Base-by-base conservation (phyloP, 2,329 filamentous ascomycete genomes). In the Cladophialophora yegresii region DNA sequence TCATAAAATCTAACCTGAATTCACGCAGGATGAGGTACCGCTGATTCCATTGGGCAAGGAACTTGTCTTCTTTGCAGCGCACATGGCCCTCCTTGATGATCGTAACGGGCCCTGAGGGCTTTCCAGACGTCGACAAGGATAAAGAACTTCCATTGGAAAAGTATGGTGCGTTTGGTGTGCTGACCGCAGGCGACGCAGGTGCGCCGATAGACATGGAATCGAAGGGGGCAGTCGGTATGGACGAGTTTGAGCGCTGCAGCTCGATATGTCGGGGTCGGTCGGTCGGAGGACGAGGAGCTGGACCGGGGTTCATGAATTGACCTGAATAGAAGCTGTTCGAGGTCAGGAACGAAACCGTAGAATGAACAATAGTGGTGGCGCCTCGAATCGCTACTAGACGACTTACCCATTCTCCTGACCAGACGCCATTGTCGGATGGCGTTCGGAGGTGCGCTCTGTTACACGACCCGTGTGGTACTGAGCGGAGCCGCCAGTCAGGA, bases 261-360 rank as follows among this genome's bases (percentile, higher is more conserved):
- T 88, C 88, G 71, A 96, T 86, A 45, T 67, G 64, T 74, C 91
- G 89, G 66, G 92, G 91, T 73, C 91, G 87, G 74, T 95, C 91
- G 65, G 85, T 88, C 22, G 93, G 95, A 66, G 95, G 93, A 73
- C 90, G 89, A 70, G 95, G 95, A 71, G 95, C 93, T 72, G 95
- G 93, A 70, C 95, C 92, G 67, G 95, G 92, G 78, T 98, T 98
- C 90, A 98, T 96, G 81, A 98, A 98, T 72, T 87, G 85, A 68
- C 85, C 83, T 66, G 83, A 80, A 77, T 88, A 89, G 73, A 86
- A 82, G 70, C 84, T 86, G 74, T 12, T 33, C 36, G 12, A 61
- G 32, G 65, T 69, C 56, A 69, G 61, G 32, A 16, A 26, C 32
- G 30, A 43, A 16, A 43, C 26, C 4, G 32, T 33, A 22, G 32